phyloP scores from a whole-genome alignment of 441 rosid genomes.

The Erysimum pusillum region DNA sequence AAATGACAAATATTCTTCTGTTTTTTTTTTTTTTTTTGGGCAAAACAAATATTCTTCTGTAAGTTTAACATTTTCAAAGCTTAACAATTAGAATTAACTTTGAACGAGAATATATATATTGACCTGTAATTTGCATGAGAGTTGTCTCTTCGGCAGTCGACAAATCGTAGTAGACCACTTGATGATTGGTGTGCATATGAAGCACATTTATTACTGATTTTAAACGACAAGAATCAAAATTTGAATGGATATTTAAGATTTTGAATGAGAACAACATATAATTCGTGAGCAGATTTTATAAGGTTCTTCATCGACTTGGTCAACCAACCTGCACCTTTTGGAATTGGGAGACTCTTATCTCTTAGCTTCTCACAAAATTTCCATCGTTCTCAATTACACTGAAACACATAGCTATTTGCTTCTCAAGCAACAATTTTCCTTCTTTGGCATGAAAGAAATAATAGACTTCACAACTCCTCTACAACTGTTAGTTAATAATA shows the following conservation, averaged over 20 bases:
- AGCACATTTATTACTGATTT: neutral
- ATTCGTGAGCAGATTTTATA: neutral
- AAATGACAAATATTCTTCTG: no score
- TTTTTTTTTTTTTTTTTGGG: no score
- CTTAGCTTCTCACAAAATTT: no score
- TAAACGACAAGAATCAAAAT: neutral
- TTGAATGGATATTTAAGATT: neutral
- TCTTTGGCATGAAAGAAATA: no score
- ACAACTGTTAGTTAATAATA: neutral
- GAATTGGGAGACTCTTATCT: no score
- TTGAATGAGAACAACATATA: neutral
- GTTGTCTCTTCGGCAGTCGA: slow-evolving; percentile 7
- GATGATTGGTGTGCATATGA: slow-evolving; percentile 5
- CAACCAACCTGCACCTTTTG: no score
- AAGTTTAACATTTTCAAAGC: neutral
- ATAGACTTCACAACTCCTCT: no score
- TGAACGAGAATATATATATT: neutral
- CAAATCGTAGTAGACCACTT: neutral
- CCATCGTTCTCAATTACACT: no score
- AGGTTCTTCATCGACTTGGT: no score
- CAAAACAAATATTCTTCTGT: neutral
- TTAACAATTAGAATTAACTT: neutral
- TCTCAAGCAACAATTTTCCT: no score
- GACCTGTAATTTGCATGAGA: slow-evolving; percentile 20
- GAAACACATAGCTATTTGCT: no score